Percentiles rank a stretch among this genome's conserved stretches.
phyloP scores from a whole-genome alignment of 805 yeast genomes.

The Candida boidinii region DNA sequence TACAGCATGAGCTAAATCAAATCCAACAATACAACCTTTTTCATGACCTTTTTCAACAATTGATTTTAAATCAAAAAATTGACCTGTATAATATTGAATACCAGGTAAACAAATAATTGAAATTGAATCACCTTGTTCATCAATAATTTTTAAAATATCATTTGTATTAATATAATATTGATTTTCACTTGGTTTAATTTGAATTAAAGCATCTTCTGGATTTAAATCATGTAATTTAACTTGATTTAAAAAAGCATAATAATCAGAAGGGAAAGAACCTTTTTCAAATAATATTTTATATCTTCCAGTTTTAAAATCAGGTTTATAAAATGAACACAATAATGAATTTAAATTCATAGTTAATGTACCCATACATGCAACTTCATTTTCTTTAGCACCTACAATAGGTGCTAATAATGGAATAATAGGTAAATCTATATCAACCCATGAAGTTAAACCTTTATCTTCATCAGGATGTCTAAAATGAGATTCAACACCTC shows the following conservation, averaged over 20 bases:
- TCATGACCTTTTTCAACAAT: conserved; percentile 60
- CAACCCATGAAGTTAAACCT: conserved; percentile 67
- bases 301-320: conserved; percentile 41
- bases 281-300: conserved; percentile 75
- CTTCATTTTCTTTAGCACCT: conserved; percentile 71
- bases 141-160: conserved; percentile 50
- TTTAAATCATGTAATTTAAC: conserved; percentile 49
- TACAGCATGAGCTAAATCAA: conserved; percentile 94
- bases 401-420: conserved; percentile 65
- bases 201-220: conserved; percentile 51
- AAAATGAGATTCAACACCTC: conserved; percentile 84
- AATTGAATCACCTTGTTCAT: conserved; percentile 46
- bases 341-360: conserved; percentile 77
- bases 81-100: conserved; percentile 89
- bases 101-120: conserved; percentile 81
- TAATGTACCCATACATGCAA: conserved; percentile 80
- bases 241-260: conserved; percentile 73
- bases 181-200: conserved; percentile 50
- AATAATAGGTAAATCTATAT: conserved; percentile 69
- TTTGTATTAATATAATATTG: conserved; percentile 52
- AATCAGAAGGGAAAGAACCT: conserved; percentile 89
- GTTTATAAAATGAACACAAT: conserved; percentile 66
- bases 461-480: conserved; percentile 42
- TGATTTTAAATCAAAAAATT: conserved; percentile 62
- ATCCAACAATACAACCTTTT: conserved; percentile 57